Evolutionary conservation across 768 basidiomycete genomes (phyloP).

Genomic region (Gloeostereum incarnatum): DNA sequence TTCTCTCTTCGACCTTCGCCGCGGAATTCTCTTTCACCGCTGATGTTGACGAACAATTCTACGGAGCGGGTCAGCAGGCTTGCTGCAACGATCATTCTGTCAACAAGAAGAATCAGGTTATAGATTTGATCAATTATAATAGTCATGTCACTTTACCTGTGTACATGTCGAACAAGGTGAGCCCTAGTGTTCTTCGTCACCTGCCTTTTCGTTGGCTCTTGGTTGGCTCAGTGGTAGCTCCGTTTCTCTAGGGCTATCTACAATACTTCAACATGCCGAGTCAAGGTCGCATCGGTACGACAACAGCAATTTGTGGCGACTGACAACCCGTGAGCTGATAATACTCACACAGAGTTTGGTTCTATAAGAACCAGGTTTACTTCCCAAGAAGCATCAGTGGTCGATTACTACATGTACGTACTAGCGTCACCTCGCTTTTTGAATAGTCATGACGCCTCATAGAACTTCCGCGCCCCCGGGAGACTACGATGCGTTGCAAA

Average conservation of each 20-base stretch:
- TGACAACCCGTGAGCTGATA: background rate
- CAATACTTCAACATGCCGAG: conserved; percentile 27
- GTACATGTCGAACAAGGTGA: conserved; percentile 27
- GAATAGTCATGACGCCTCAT: background rate
- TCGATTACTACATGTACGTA: conserved; percentile 25
- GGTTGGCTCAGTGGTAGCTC: background rate
- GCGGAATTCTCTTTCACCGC: conserved; percentile 22
- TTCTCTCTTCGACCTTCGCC: conserved; percentile 19
- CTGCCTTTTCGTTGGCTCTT: too few relatives aligned
- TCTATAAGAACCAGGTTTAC: conserved; percentile 21
- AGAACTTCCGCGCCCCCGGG: conserved; percentile 25
- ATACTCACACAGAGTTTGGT: conserved; percentile 18
- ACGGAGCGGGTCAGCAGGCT: conserved; percentile 25
- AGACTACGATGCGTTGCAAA: conserved; percentile 24
- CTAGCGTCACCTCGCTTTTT: background rate
- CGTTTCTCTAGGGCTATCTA: conserved; percentile 19
- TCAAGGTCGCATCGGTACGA: conserved; percentile 22
- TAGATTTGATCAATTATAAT: conserved; percentile 26
- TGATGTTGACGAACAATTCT: conserved; percentile 23
- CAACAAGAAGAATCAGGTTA: conserved; percentile 28
- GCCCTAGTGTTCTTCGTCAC: background rate
- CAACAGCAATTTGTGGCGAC: background rate
- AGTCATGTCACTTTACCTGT: conserved; percentile 24
- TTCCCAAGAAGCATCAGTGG: conserved; percentile 20
- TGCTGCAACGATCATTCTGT: conserved; percentile 26